phyloP scores from a whole-genome alignment of 768 basidiomycete genomes.

The Pilatotrama ljubarskyi region DNA sequence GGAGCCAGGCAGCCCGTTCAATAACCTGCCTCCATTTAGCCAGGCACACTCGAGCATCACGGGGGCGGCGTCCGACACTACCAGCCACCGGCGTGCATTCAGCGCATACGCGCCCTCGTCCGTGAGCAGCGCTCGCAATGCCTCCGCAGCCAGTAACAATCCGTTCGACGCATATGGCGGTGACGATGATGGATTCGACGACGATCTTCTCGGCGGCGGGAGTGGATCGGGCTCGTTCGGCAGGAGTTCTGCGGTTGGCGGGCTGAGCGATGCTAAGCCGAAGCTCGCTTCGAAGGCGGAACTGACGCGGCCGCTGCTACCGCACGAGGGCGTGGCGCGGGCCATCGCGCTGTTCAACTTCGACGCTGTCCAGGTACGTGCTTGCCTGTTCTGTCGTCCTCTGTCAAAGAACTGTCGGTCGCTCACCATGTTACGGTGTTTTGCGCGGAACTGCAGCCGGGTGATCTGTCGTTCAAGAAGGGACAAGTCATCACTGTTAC shows the following conservation, averaged over 20 bases:
- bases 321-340: slow-evolving; percentile 62
- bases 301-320: slow-evolving; percentile 47
- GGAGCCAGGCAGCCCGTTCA: slow-evolving; percentile 38
- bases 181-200: slow-evolving; percentile 13
- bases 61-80: slow-evolving; percentile 32
- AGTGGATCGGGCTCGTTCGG: slow-evolving; percentile 3
- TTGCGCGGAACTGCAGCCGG: slow-evolving; percentile 42
- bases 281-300: slow-evolving; percentile 52
- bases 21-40: slow-evolving; percentile 36
- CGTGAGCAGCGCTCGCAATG: not conserved
- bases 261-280: slow-evolving; percentile 8
- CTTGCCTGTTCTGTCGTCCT: not conserved
- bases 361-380: slow-evolving; percentile 64
- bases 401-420: not conserved
- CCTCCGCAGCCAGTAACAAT: not conserved
- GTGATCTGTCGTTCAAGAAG: slow-evolving; percentile 74
- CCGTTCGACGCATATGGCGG: slow-evolving; percentile 24
- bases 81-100: slow-evolving; percentile 37
- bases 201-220: slow-evolving; percentile 18
- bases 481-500: slow-evolving; percentile 73
- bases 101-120: slow-evolving; percentile 32
- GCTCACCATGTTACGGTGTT: not conserved
- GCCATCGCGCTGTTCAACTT: slow-evolving; percentile 78
- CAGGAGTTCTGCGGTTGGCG: slow-evolving; percentile 5
- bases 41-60: slow-evolving; percentile 30